Evolutionary conservation across 352 stramenopile genomes (phyloP).

Genomic region (Thalassiosira allenii): DNA sequence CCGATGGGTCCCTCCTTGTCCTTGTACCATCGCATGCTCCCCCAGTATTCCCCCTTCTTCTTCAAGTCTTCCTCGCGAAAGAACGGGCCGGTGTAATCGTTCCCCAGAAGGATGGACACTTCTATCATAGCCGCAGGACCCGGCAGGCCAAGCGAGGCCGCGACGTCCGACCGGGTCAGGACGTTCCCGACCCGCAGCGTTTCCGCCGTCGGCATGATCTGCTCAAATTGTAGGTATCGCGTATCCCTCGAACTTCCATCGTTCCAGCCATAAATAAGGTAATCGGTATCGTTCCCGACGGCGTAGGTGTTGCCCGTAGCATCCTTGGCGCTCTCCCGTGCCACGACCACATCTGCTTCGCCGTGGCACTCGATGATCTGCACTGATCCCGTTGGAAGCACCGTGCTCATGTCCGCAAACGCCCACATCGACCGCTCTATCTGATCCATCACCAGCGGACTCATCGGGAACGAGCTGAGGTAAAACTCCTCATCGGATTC

Average conservation of each 20-base stretch:
- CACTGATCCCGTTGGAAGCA: constrained; percentile 25
- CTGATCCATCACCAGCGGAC: constrained; percentile 48
- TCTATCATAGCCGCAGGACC: constrained; percentile 57
- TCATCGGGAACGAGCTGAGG: constrained; percentile 56
- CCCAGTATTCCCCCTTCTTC: constrained; percentile 34
- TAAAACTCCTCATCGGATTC: constrained; percentile 31
- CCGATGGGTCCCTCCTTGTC: background rate
- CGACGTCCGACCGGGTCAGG: constrained; percentile 40
- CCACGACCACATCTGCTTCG: constrained; percentile 70
- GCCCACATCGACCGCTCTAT: constrained; percentile 36
- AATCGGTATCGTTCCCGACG: constrained; percentile 73
- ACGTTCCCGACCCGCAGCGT: constrained; percentile 9
- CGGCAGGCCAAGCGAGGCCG: constrained; percentile 43
- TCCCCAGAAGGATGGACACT: constrained; percentile 67
- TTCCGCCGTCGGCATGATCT: constrained; percentile 37
- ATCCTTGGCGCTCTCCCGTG: constrained; percentile 40
- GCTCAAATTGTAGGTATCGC: constrained; percentile 65
- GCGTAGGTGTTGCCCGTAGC: constrained; percentile 41
- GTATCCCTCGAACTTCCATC: background rate
- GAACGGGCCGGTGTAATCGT: constrained; percentile 70
- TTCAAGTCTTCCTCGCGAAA: constrained; percentile 29
- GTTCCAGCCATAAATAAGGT: constrained; percentile 63
- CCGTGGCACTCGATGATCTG: constrained; percentile 60
- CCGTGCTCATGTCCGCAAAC: constrained; percentile 22
- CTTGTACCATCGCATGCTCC: constrained; percentile 40